phyloP scores from a whole-genome alignment of 352 stramenopile species.

The Globisporangium nagaii region DNA sequence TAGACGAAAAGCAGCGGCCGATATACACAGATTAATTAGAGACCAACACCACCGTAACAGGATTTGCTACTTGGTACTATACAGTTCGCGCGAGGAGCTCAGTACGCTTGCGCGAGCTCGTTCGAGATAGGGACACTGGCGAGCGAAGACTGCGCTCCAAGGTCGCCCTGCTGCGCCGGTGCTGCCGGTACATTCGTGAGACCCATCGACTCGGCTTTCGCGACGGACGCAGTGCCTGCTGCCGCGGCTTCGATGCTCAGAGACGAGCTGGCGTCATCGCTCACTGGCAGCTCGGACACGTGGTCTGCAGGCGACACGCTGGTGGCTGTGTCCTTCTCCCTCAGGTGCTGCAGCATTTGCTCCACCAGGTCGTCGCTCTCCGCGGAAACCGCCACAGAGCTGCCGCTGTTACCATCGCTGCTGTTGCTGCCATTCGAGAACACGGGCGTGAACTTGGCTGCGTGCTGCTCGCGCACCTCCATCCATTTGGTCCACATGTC shows the following conservation, averaged over 20 bases:
- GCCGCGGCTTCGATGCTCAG: too few species aligned
- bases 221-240: background rate
- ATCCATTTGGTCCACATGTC: constrained; percentile 86
- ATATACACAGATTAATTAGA: constrained; percentile 7
- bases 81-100: background rate
- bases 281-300: background rate
- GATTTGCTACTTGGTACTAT: too few species aligned
- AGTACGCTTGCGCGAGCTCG: constrained; percentile 12
- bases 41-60: background rate
- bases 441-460: constrained; percentile 40
- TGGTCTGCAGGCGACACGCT: background rate
- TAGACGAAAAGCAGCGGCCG: background rate
- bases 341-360: constrained; percentile 12
- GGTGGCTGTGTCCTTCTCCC: constrained; percentile 6
- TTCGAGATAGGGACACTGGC: constrained; percentile 2
- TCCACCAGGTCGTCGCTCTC: constrained; percentile 14
- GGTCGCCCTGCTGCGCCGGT: background rate
- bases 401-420: background rate
- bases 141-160: background rate
- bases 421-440: constrained; percentile 8
- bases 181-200: background rate
- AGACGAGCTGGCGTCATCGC: too few species aligned
- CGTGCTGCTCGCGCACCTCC: constrained; percentile 68
- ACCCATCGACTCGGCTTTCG: background rate
- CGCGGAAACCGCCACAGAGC: background rate